Evolutionary conservation across 176 grass and related monocot genomes (phyloP), one percentile per base, ranked within the genome.

Genomic region (Ananas comosus): DNA sequence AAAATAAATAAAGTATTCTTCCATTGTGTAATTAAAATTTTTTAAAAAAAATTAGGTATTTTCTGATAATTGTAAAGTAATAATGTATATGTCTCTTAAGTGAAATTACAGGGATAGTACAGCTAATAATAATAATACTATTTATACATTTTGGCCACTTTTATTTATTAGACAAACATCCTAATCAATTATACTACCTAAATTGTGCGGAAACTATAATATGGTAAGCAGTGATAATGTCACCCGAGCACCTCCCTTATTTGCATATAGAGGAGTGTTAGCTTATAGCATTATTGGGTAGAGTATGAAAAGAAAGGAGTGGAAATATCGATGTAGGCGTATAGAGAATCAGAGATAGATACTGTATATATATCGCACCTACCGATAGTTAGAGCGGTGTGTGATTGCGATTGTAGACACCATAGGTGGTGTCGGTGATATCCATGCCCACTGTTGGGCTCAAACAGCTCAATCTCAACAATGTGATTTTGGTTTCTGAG

Each of bases 401-500:
- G 54, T 59, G 14, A 59, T 59, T 16, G 8, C 54, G 16, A 42
- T 21, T 59, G 19, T 59, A 21, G 54, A n/a, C 54, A 59, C 54
- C 19, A 18, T 8, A 18, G 8, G 54, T 59, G 54, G n/a, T 18
- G 54, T 59, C 13, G n/a, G n/a, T 59, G 54, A 59, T 21, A 14
- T n/a, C 54, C 14, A 21, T 59, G 1, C 29, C 51, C 29, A 70
- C 27, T 70, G 51, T 51, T 70, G 51, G 23, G 51, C 14, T 22
- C 21, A n/a, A 21, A 23, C 68, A 14, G 23, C 70, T 79, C 51
- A 54, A 70, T 64, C 63, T 68, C 19, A 47, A 68, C 4, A 17
- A 2, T 17, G n/a, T 11, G 25, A 18, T 59, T 59, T 59, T 59
- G 54, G 54, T 59, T 59, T 14, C 13, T 61, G 56, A 61, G 56